Percentiles rank a stretch among this genome's conserved stretches.
phyloP scores from a whole-genome alignment of 2,329 filamentous ascomycete species.

The Aspergillus pseudoglaucus region DNA sequence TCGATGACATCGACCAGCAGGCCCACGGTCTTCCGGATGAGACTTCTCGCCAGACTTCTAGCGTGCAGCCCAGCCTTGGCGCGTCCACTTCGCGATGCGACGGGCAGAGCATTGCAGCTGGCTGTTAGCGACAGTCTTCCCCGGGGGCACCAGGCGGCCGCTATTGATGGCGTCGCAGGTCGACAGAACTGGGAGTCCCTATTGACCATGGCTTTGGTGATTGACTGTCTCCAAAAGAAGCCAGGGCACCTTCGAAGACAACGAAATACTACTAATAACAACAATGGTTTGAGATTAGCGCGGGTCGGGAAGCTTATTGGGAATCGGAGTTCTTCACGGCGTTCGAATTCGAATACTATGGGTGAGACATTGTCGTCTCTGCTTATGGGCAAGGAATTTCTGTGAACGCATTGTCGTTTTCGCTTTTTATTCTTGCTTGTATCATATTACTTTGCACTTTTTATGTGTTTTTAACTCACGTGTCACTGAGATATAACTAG shows the following conservation, averaged over 20 bases:
- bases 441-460: background rate
- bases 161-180: constrained; percentile 21
- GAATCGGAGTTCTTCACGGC: constrained; percentile 36
- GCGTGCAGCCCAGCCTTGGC: constrained; percentile 49
- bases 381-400: constrained; percentile 23
- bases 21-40: constrained; percentile 45
- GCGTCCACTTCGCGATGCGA: constrained; percentile 49
- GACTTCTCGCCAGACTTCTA: constrained; percentile 45
- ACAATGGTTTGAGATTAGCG: constrained; percentile 22
- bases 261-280: constrained; percentile 4
- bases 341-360: constrained; percentile 21
- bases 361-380: constrained; percentile 24
- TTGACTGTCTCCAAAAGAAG: constrained; percentile 35
- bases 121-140: constrained; percentile 39
- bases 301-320: constrained; percentile 29
- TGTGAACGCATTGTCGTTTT: constrained; percentile 12
- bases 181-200: constrained; percentile 39
- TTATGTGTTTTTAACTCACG: background rate
- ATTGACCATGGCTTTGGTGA: constrained; percentile 41
- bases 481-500: background rate
- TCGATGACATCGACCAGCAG: constrained; percentile 35
- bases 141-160: constrained; percentile 27
- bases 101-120: constrained; percentile 48
- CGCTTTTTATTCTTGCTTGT: constrained; percentile 17
- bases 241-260: constrained; percentile 26